phyloP scores from a whole-genome alignment of 352 stramenopile genomes.

The Phytophthora syringae region DNA sequence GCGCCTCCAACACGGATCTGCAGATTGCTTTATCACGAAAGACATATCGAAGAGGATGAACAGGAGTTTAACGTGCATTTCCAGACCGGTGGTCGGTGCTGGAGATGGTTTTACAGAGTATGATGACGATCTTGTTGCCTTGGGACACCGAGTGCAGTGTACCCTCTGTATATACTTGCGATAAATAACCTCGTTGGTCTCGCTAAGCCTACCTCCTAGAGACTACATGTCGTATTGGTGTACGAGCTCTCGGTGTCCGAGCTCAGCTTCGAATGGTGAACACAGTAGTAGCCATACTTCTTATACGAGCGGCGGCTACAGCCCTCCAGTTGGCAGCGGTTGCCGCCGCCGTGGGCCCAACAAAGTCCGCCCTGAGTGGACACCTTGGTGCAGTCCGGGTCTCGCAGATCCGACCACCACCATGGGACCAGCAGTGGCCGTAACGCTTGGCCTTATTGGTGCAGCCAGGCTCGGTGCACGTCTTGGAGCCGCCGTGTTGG shows the following conservation, averaged over 20 bases:
- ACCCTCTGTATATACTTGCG: too few species aligned
- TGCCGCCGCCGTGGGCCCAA: constrained; percentile 71
- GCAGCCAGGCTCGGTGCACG: constrained; percentile 64
- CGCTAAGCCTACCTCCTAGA: too few species aligned
- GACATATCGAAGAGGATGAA: too few species aligned
- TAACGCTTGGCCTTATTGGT: constrained; percentile 70
- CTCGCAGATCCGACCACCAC: constrained; percentile 67
- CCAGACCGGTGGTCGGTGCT: too few species aligned
- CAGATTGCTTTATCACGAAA: too few species aligned
- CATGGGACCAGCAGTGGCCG: constrained; percentile 75
- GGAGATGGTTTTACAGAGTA: too few species aligned
- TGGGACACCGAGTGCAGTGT: too few species aligned
- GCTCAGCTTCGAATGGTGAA: constrained; percentile 42
- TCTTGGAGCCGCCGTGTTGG: constrained; percentile 72
- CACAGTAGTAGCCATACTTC: constrained; percentile 69
- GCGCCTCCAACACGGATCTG: too few species aligned
- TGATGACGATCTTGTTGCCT: too few species aligned
- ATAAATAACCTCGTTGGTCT: too few species aligned
- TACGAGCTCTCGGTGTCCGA: background rate
- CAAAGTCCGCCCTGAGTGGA: constrained; percentile 66
- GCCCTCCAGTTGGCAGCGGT: constrained; percentile 60
- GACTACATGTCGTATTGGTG: too few species aligned
- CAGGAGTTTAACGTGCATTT: too few species aligned
- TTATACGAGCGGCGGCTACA: constrained; percentile 68
- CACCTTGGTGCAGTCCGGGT: constrained; percentile 59